These are phyloP conservation scores for Trichoderma breve DNA, from an alignment of 2,329 filamentous ascomycete genomes.

Conservation along the genomic window DNA sequence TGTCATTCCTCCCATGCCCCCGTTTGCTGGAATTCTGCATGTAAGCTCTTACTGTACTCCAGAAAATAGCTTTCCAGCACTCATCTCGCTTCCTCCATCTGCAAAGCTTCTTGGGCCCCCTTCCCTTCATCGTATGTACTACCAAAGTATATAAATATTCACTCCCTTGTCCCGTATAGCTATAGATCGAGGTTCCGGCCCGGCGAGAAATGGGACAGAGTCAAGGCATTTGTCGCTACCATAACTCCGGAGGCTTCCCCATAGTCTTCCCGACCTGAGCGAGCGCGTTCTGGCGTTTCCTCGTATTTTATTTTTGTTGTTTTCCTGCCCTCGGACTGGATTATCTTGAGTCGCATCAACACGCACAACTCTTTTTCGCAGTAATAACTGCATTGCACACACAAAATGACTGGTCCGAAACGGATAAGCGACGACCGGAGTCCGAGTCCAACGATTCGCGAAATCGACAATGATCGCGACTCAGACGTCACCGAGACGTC, in stretches of 20 bases:
- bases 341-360: not conserved
- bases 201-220: slow-evolving; percentile 17
- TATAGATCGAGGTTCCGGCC: not conserved
- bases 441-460: slow-evolving; percentile 13
- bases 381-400: not conserved
- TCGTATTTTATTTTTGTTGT: not conserved
- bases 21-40: slow-evolving; percentile 1
- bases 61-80: not conserved
- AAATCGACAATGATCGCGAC: slow-evolving; percentile 4
- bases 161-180: not conserved
- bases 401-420: slow-evolving; percentile 16
- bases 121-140: not conserved
- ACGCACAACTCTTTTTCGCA: not conserved
- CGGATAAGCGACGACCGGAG: not conserved
- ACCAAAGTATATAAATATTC: not conserved
- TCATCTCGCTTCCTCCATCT: slow-evolving; percentile 5
- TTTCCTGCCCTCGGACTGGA: not conserved
- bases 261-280: slow-evolving; percentile 12
- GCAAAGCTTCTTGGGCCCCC: not conserved
- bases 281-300: not conserved
- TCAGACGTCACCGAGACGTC: slow-evolving; percentile 37
- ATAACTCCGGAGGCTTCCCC: not conserved
- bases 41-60: slow-evolving; percentile 5
- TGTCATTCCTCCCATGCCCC: not conserved
- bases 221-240: not conserved